Evolutionary conservation across 768 basidiomycete species (phyloP).

Genomic region (Tylopilus plumbeoviolaceoides): DNA sequence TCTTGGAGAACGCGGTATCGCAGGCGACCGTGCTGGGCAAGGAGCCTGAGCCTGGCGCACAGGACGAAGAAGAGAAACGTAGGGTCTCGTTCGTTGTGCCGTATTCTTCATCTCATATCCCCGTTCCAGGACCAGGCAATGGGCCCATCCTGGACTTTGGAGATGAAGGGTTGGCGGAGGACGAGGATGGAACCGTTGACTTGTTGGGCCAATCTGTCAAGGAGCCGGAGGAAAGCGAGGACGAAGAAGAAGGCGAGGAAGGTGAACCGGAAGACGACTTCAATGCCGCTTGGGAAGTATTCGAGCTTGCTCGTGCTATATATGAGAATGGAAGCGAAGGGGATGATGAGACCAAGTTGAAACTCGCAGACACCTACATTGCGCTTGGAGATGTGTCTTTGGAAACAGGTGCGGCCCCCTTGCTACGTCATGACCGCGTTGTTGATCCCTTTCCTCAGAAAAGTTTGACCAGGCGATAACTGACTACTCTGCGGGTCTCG

Average conservation of each 20-base stretch:
- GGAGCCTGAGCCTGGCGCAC: conserved; percentile 52
- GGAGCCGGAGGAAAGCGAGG: conserved; percentile 44
- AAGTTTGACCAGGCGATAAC: conserved; percentile 93
- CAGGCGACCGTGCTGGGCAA: conserved; percentile 88
- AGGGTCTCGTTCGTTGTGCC: neutral
- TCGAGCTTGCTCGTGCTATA: conserved; percentile 90
- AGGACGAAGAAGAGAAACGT: conserved; percentile 42
- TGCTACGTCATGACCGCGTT: neutral
- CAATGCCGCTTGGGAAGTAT: conserved; percentile 94
- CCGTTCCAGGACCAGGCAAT: conserved; percentile 35
- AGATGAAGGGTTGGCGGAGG: conserved; percentile 65
- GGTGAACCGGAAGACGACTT: conserved; percentile 94
- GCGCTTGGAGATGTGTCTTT: conserved; percentile 93
- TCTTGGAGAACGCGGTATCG: conserved; percentile 87
- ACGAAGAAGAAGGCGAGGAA: conserved; percentile 53
- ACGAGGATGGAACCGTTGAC: conserved; percentile 57
- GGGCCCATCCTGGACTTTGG: conserved; percentile 77
- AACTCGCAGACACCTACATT: conserved; percentile 88
- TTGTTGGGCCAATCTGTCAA: conserved; percentile 58
- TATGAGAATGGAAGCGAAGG: conserved; percentile 64
- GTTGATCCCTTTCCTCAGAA: conserved; percentile 44
- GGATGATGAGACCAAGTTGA: conserved; percentile 63
- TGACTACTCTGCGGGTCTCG: conserved; percentile 78
- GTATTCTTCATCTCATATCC: neutral
- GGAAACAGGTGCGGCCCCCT: conserved; percentile 74